These are phyloP conservation scores for Nannochloropsis salina DNA, from an alignment of 108 stramenopile species.

Conservation along the genomic window DNA sequence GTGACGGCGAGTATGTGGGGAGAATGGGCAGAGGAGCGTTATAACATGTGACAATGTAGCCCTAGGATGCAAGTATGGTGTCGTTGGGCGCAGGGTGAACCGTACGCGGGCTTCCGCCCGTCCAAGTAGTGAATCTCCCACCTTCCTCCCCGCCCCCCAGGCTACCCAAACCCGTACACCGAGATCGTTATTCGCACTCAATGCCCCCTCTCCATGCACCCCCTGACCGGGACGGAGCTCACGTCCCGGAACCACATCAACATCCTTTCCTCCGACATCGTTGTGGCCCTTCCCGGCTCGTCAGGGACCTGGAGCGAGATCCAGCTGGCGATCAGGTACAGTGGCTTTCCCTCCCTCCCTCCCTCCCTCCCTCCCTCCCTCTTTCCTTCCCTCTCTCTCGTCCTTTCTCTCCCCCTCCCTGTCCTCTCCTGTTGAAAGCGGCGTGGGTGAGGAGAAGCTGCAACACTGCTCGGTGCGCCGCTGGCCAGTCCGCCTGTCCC, in stretches of 20 bases:
- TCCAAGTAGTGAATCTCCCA: not conserved
- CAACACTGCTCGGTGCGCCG: too few species aligned
- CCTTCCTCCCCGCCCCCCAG: not conserved
- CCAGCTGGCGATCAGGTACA: not conserved
- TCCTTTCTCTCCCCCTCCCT: not conserved
- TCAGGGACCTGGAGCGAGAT: not conserved
- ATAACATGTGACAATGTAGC: too few species aligned
- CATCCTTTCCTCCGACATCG: not conserved
- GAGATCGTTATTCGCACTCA: not conserved
- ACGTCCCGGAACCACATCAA: not conserved
- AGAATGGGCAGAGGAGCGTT: too few species aligned
- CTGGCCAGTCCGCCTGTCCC: too few species aligned
- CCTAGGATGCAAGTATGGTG: too few species aligned
- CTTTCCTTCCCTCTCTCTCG: not conserved
- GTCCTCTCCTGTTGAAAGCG: not conserved
- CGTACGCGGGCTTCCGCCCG: too few species aligned
- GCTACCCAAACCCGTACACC: not conserved
- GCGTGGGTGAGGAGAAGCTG: too few species aligned
- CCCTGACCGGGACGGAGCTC: not conserved
- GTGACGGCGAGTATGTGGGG: too few species aligned
- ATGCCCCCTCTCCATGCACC: not conserved
- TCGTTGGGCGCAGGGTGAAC: too few species aligned
- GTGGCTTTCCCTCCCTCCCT: not conserved
- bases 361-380: conserved; percentile 2
- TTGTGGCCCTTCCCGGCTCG: not conserved